Conservation (phyloP, 805 yeast genomes). For the Ogataea zsoltii region DNA sequence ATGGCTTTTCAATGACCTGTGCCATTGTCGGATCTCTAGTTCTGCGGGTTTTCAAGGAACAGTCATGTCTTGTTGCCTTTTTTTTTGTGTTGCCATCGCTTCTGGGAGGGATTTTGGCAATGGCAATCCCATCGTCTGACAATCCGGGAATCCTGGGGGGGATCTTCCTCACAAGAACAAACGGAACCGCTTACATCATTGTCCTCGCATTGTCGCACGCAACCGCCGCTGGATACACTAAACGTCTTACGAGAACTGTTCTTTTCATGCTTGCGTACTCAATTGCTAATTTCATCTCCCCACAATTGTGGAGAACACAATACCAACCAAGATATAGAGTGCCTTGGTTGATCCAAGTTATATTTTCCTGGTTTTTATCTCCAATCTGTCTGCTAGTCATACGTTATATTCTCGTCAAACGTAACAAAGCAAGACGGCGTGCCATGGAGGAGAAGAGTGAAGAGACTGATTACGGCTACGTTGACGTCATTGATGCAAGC, state of each 20-base stretch:
- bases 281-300: conserved; percentile 52
- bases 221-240: conserved; percentile 50
- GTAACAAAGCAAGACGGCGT: no score
- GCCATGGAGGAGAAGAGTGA: no score
- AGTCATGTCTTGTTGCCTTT: conserved; percentile 9
- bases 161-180: conserved; percentile 6
- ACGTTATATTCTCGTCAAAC: conserved; percentile 23
- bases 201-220: conserved; percentile 27
- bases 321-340: conserved; percentile 49
- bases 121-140: no score
- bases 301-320: conserved; percentile 52
- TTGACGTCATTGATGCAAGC: no score
- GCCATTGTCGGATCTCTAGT: conserved; percentile 23
- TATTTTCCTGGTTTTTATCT: conserved; percentile 46
- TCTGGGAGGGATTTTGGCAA: no score
- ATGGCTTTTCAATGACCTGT: conserved; percentile 24
- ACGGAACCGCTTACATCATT: conserved; percentile 30
- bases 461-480: no score
- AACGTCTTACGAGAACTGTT: conserved; percentile 49
- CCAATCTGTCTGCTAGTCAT: conserved; percentile 46
- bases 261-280: conserved; percentile 47
- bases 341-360: conserved; percentile 58
- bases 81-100: conserved; percentile 1
- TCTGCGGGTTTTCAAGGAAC: conserved; percentile 16
- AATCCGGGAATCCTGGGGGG: conserved; percentile 4